A percentile compares a stretch with the other conserved stretches of the same genome.
Conservation (phyloP, 805 yeast species). For the Phaffomyces antillensis region DNA sequence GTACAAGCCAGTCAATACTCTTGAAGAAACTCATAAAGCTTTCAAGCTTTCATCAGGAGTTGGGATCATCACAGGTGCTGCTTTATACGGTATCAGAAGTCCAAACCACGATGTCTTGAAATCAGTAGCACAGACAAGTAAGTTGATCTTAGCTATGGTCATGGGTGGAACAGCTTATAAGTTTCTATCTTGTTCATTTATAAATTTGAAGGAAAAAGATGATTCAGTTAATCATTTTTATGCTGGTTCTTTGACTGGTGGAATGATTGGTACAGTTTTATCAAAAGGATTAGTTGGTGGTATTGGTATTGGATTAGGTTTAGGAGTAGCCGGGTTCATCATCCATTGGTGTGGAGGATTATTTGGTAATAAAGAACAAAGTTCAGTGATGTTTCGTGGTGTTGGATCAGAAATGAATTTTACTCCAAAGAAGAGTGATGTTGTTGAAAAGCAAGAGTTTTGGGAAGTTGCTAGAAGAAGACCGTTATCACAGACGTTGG, state of each 20-base stretch:
- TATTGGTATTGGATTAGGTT: slow-evolving; percentile 39
- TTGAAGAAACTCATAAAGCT: slow-evolving; percentile 40
- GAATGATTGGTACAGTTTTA: slow-evolving; percentile 29
- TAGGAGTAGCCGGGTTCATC: slow-evolving; percentile 38
- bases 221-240: slow-evolving; percentile 53
- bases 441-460: slow-evolving; percentile 45
- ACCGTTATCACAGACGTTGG: slow-evolving; percentile 74
- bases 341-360: slow-evolving; percentile 44
- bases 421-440: slow-evolving; percentile 11
- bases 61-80: slow-evolving; percentile 44
- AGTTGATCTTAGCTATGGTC: slow-evolving; percentile 35
- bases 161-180: slow-evolving; percentile 44
- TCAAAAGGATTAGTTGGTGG: slow-evolving; percentile 31
- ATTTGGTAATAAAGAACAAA: slow-evolving; percentile 31
- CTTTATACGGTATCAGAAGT: slow-evolving; percentile 36
- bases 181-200: slow-evolving; percentile 35
- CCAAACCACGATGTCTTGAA: slow-evolving; percentile 33
- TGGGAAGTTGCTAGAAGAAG: slow-evolving; percentile 80
- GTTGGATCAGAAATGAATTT: slow-evolving; percentile 24
- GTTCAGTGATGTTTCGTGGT: slow-evolving; percentile 23
- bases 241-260: slow-evolving; percentile 43
- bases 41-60: slow-evolving; percentile 37
- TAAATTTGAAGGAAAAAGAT: slow-evolving; percentile 56
- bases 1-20: slow-evolving; percentile 51
- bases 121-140: slow-evolving; percentile 19